phyloP scores from a whole-genome alignment of 106 monocot genomes.

The Posidonia australis region DNA sequence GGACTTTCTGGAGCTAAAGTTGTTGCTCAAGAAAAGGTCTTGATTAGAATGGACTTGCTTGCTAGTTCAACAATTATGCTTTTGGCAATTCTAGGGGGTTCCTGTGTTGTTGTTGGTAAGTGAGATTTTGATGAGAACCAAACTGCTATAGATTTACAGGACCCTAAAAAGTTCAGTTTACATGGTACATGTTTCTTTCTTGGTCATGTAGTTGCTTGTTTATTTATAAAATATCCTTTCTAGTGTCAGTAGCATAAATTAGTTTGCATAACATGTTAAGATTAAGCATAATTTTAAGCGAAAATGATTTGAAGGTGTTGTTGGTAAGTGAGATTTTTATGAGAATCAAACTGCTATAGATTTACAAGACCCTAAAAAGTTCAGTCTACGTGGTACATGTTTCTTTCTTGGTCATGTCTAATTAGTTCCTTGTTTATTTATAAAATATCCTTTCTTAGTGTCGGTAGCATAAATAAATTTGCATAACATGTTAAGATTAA shows the following conservation, averaged over 20 bases:
- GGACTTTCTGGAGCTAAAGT: conserved; percentile 82
- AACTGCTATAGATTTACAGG: too few species aligned
- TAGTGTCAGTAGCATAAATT: too few species aligned
- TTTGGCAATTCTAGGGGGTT: conserved; percentile 73
- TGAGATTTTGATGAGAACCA: too few species aligned
- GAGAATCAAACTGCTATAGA: conserved; percentile 55
- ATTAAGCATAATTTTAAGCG: too few species aligned
- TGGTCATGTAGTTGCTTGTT: too few species aligned
- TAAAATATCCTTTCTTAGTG: too few species aligned
- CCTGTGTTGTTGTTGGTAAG: conserved; percentile 66
- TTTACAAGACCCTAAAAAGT: conserved; percentile 60
- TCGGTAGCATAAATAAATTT: too few species aligned
- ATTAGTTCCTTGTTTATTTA: too few species aligned
- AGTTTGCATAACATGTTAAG: too few species aligned
- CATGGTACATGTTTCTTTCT: conserved; percentile 40
- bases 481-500: too few species aligned
- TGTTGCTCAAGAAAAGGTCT: conserved; percentile 64
- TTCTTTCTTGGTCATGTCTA: conserved; percentile 4
- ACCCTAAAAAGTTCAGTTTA: conserved; percentile 60
- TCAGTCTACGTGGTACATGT: conserved; percentile 64
- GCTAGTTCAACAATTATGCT: conserved; percentile 82
- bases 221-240: too few species aligned
- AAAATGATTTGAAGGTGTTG: background rate
- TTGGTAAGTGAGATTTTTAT: conserved; percentile 60
- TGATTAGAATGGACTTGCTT: conserved; percentile 87